Percentiles rank a stretch among this genome's conserved stretches.
These are phyloP conservation scores for Puccinia horiana DNA, from an alignment of 1,284 basidiomycete species.

Conservation along the genomic window DNA sequence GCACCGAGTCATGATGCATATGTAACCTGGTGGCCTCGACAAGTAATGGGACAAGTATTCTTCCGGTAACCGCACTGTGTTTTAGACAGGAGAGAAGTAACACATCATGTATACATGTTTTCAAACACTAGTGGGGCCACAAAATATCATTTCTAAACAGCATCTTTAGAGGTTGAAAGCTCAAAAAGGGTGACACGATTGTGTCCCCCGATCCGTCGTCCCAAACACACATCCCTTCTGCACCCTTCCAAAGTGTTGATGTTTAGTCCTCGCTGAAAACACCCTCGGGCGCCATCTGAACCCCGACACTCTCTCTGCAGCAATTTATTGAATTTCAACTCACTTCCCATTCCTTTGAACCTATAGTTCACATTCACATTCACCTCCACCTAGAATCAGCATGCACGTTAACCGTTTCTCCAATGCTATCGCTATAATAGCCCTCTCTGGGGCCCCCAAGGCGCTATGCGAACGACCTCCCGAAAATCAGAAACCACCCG, in stretches of 20 bases:
- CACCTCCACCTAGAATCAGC: background rate
- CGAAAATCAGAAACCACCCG: constrained; percentile 17
- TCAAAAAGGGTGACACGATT: too few relatives aligned
- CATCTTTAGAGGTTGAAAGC: too few relatives aligned
- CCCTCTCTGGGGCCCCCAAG: background rate
- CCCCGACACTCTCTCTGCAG: background rate
- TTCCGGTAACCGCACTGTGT: too few relatives aligned
- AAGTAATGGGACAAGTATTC: too few relatives aligned
- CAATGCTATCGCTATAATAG: background rate
- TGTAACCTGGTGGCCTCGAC: too few relatives aligned
- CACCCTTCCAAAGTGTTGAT: background rate
- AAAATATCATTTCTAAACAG: too few relatives aligned
- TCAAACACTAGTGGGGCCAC: too few relatives aligned
- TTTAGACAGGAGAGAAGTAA: too few relatives aligned
- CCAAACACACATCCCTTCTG: background rate
- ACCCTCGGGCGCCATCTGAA: background rate
- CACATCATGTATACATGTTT: too few relatives aligned
- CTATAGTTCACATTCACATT: background rate
- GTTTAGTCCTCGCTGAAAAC: background rate
- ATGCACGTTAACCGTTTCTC: background rate
- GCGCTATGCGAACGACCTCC: background rate
- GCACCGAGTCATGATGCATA: too few relatives aligned
- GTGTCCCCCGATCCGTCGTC: too few relatives aligned
- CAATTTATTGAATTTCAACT: background rate
- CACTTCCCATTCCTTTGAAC: background rate